Evolutionary conservation across 495 filamentous ascomycete genomes (phyloP).

Genomic region (Penicillium soppii): DNA sequence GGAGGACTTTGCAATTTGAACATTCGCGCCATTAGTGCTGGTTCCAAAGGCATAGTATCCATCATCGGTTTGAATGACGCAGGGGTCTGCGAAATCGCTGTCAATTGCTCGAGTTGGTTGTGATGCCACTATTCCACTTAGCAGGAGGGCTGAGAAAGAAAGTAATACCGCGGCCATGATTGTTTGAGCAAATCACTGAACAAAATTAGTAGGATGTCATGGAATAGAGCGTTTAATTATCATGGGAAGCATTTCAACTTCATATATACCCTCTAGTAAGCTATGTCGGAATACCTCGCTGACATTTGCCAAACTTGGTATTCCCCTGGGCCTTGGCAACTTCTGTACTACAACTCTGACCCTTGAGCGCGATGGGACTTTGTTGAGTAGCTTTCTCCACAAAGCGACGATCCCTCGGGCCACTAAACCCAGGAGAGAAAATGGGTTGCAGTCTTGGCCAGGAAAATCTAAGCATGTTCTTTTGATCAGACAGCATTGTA

Average conservation of each 20-base stretch:
- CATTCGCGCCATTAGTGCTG: slow-evolving; percentile 19
- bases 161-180: neutral
- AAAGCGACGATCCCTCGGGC: neutral
- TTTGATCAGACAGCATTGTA: neutral
- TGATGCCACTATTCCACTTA: slow-evolving; percentile 6
- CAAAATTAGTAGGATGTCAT: no score
- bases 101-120: slow-evolving; percentile 23
- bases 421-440: neutral
- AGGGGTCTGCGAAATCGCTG: slow-evolving; percentile 33
- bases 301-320: neutral
- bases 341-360: neutral
- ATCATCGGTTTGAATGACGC: slow-evolving; percentile 26
- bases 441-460: neutral
- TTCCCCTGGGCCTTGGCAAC: neutral
- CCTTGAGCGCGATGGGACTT: neutral
- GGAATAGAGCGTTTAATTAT: no score
- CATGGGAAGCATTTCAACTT: no score
- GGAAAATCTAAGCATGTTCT: no score
- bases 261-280: no score
- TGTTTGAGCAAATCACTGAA: no score
- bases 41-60: slow-evolving; percentile 37
- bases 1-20: slow-evolving; percentile 20
- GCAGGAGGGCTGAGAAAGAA: neutral
- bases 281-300: no score
- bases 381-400: neutral